Base-by-base conservation (phyloP, 352 stramenopile species). In the Globisporangium solare region DNA sequence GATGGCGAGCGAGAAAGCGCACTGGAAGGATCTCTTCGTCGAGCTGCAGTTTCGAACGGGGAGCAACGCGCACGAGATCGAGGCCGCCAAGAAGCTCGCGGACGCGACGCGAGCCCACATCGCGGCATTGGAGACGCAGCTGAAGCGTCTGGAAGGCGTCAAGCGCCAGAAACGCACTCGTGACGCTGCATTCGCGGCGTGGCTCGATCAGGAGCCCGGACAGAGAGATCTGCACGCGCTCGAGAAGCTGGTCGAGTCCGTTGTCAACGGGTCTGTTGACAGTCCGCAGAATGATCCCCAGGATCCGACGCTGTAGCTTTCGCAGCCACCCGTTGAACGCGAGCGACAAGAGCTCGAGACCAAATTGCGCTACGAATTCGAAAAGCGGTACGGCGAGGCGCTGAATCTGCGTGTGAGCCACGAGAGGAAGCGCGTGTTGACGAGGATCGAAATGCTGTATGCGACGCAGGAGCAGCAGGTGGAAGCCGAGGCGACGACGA, bases 381-480 rank as follows among this genome's bases (percentile, higher is more conserved):
- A 88, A 48, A 67, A 54, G 43, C 74, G 67, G 7, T 88, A 79
- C 56, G 51, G 73, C 24, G 67, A 85, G 0, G 77, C 83, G 61
- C 51, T 89, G 3, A 80, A 75, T 27, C 22, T 83, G 18, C 73
- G 79, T 6, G 58, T 88, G 14, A 83, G 60, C 32, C 68, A 84
- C 48, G 79, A 89, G 54, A 67, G 76, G 47, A 78, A 73, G 27
- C 73, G 71, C 10, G 54, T 88, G 10, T 58, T 89, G 0, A 67
- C 75, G 12, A 64, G 67, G 1, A 71, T 88, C 6, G 76, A 86
- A n/a, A 68, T 68, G 35, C 58, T 86, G 17, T 87, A 74, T 47
- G 39, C 13, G 2, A 54, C 22, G 5, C 49, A 53, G 51, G 41
- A 51, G 24, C 21, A 51, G 21, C 27, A 55, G 21, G 22, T n/a